Evolutionary conservation across 2,329 filamentous ascomycete species (phyloP).

Genomic region (Hymenoscyphus albidus): DNA sequence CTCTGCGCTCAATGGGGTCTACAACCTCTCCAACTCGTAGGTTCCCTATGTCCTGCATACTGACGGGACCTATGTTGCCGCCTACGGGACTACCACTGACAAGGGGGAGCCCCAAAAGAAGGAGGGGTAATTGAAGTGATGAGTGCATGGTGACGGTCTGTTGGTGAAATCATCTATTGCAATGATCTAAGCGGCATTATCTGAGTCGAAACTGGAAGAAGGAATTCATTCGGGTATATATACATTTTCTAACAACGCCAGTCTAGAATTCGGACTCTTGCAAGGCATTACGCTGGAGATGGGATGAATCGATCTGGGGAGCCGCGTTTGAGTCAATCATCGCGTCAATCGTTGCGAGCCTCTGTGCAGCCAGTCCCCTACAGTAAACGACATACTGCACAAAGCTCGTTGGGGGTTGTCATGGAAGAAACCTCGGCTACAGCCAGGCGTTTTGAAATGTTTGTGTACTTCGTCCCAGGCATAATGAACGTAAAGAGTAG

Average conservation of each 20-base stretch:
- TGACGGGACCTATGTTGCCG: too few relatives aligned
- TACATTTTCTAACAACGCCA: not conserved
- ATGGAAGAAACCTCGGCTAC: not conserved
- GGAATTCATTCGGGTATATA: conserved; percentile 1
- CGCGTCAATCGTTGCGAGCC: not conserved
- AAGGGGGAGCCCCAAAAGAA: conserved; percentile 9
- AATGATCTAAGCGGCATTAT: not conserved
- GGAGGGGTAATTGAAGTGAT: not conserved
- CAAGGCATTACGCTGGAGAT: not conserved
- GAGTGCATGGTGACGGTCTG: not conserved
- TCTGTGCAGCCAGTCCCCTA: not conserved
- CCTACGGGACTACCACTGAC: not conserved
- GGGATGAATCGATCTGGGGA: not conserved
- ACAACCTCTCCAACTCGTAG: too few relatives aligned
- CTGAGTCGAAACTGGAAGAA: not conserved
- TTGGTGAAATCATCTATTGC: not conserved
- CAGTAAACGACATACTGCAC: not conserved
- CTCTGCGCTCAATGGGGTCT: not conserved
- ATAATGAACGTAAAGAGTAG: too few relatives aligned
- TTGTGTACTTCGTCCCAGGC: too few relatives aligned
- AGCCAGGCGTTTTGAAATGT: too few relatives aligned
- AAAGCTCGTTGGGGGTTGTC: not conserved
- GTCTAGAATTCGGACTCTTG: not conserved
- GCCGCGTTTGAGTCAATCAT: not conserved
- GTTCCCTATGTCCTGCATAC: too few relatives aligned